Evolutionary conservation across 2,329 filamentous ascomycete species (phyloP).

Genomic region (Penicillium sp.): DNA sequence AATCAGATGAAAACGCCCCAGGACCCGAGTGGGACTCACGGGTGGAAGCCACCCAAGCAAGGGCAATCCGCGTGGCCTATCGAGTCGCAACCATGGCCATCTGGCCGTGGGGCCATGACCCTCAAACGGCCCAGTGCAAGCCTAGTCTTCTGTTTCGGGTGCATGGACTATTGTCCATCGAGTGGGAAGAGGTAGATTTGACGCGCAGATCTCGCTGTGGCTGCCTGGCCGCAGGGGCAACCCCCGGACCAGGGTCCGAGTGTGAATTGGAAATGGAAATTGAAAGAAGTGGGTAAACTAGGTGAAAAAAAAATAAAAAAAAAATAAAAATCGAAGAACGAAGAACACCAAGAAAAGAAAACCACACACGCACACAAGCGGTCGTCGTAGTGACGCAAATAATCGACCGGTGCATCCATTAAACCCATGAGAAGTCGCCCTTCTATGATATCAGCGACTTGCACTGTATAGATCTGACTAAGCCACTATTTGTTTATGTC

Average conservation of each 20-base stretch:
- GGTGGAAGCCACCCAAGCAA: constrained; percentile 10
- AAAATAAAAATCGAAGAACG: background rate
- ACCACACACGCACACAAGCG: background rate
- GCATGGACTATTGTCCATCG: background rate
- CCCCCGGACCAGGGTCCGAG: background rate
- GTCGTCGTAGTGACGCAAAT: background rate
- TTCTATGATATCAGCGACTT: too few species aligned
- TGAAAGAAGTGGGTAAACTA: background rate
- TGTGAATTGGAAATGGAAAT: background rate
- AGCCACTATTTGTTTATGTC: constrained; percentile 22
- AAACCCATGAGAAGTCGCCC: too few species aligned
- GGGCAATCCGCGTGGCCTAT: constrained; percentile 18
- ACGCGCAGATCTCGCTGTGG: background rate
- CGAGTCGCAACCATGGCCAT: background rate
- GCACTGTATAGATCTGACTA: constrained; percentile 3
- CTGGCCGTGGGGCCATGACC: background rate
- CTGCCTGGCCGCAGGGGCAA: background rate
- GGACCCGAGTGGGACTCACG: constrained; percentile 1
- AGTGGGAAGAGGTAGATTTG: background rate
- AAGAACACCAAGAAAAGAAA: too few species aligned
- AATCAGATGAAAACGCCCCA: constrained; percentile 14
- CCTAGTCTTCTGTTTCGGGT: background rate
- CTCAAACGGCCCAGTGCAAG: background rate
- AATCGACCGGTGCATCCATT: background rate
- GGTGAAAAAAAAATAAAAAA: background rate